phyloP scores from a whole-genome alignment of 2,329 filamentous ascomycete genomes.

The Colletotrichum lupini region DNA sequence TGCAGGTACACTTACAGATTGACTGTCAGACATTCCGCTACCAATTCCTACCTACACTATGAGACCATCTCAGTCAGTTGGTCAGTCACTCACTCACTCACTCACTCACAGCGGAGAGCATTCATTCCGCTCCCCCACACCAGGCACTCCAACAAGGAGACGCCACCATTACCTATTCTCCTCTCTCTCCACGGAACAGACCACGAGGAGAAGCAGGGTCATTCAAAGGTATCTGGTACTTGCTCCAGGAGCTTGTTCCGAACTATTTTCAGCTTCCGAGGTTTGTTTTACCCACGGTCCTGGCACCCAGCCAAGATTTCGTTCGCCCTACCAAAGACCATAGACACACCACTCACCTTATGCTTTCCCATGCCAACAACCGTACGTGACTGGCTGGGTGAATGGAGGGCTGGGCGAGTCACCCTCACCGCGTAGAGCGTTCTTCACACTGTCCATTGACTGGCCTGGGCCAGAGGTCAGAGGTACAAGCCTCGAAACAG shows the following conservation, averaged over 20 bases:
- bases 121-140: constrained; percentile 15
- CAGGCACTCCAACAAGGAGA: neutral
- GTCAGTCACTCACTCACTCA: neutral
- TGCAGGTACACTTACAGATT: neutral
- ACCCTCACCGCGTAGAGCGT: neutral
- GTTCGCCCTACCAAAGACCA: constrained; percentile 1
- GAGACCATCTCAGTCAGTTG: neutral
- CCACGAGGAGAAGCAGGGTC: neutral
- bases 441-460: constrained; percentile 28
- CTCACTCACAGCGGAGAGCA: neutral
- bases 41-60: neutral
- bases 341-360: neutral
- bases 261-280: constrained; percentile 29
- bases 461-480: constrained; percentile 30
- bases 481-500: constrained; percentile 35
- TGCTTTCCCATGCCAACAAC: neutral
- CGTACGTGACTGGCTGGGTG: neutral
- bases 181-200: neutral
- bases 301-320: constrained; percentile 1
- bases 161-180: neutral
- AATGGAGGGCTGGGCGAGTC: constrained; percentile 3
- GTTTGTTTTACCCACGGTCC: constrained; percentile 30
- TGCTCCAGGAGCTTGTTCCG: constrained; percentile 6
- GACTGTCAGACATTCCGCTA: neutral
- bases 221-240: constrained; percentile 23